Evolutionary conservation across 2,329 filamentous ascomycete species (phyloP), one percentile per base, ranked within the genome.

Genomic region (Didymella lethalis): DNA sequence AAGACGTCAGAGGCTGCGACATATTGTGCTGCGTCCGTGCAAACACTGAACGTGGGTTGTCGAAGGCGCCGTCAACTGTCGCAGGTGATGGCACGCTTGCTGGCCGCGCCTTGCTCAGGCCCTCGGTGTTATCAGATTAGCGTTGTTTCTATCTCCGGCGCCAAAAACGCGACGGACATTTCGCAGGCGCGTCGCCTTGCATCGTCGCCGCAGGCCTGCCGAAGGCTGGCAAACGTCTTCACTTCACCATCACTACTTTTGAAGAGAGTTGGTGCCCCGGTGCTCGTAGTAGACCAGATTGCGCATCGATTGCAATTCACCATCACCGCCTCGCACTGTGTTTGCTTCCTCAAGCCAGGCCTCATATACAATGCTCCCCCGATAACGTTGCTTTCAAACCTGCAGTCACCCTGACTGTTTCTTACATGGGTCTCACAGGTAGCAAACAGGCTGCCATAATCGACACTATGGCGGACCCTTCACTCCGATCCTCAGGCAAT

Each of bases 1-100:
- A 83, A 29, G 72, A 74, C 7, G 79, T 81, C 76, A 82, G 57
- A 29, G 71, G 71, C 69, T 72, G 68, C 47, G 72, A 63, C 73
- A 76, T 76, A 64, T 57, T 55, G 64, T 47, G 46, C 54, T 25
- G 57, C 57, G 46, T 16, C 25, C 47, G 61, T 44, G 46, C 47
- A 34, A 40, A 26, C 34, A 36, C 52, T 36, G 51, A 46, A 50
- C 47, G 32, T 28, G 46, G 14, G 4, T 36, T 25, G 48, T 45
- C 38, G 44, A 32, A 31, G 36, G 58, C 44, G 52, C 53, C 38
- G 32, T 57, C 26, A 16, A 40, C 45, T 46, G 56, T 47, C 28
- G 46, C 45, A 28, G 46, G 45, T 49, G 32, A 48, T 12, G 14
- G 29, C 4, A 32, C 28, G 31, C 12, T 40, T 46, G 50, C 26